Percentiles rank a stretch among this genome's conserved stretches.
phyloP scores from a whole-genome alignment of 2,329 filamentous ascomycete genomes.

The Blumeria hordei region DNA sequence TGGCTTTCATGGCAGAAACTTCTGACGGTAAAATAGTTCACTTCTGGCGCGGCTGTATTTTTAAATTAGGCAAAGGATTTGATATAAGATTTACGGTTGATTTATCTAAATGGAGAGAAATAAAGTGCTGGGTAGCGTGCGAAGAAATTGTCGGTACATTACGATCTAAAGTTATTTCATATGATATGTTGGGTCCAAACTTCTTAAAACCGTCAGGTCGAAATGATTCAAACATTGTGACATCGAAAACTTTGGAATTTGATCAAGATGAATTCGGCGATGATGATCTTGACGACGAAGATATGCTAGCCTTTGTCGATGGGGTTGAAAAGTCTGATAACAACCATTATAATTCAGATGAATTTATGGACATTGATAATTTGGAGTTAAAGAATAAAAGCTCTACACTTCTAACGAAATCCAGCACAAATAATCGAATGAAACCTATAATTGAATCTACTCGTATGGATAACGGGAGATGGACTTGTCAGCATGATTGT shows the following conservation, averaged over 20 bases:
- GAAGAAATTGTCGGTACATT: constrained; percentile 53
- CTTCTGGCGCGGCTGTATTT: constrained; percentile 39
- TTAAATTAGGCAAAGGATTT: constrained; percentile 32
- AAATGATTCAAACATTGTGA: neutral
- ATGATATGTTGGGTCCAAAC: constrained; percentile 15
- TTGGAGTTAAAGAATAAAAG: constrained; percentile 18
- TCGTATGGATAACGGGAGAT: constrained; percentile 43
- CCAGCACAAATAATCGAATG: constrained; percentile 1
- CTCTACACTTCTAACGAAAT: neutral
- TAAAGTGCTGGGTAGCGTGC: constrained; percentile 53
- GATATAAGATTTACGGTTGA: constrained; percentile 34
- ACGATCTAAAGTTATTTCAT: constrained; percentile 8
- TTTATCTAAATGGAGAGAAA: constrained; percentile 28
- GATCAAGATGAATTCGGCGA: constrained; percentile 9
- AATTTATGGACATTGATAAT: constrained; percentile 28
- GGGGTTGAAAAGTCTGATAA: constrained; percentile 6
- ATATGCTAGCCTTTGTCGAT: constrained; percentile 17
- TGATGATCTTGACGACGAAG: constrained; percentile 19
- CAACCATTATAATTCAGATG: constrained; percentile 17
- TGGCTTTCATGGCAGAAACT: constrained; percentile 53
- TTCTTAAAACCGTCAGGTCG: constrained; percentile 10
- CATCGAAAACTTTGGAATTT: neutral
- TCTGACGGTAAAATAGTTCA: constrained; percentile 44
- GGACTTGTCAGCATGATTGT: constrained; percentile 49
- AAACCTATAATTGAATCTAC: constrained; percentile 17